These are phyloP conservation scores for Carnegiea gigantea DNA, from an alignment of 179 eudicot species.

Conservation along the genomic window DNA sequence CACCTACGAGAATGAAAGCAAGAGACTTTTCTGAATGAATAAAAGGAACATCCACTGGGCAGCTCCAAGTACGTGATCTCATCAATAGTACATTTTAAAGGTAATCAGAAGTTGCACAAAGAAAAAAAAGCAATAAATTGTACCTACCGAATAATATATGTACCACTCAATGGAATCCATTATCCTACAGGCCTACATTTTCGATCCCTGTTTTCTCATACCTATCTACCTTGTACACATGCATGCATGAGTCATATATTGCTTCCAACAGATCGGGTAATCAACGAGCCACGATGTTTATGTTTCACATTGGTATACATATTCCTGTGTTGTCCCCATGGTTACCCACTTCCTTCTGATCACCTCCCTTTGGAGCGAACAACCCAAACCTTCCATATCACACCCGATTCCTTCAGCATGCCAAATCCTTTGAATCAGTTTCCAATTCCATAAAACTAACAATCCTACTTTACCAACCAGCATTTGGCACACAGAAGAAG, in stretches of 20 bases:
- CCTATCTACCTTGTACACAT: background rate
- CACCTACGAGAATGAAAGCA: conserved; percentile 50
- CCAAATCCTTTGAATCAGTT: background rate
- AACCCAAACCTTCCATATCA: background rate
- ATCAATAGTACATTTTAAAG: background rate
- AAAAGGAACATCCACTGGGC: background rate
- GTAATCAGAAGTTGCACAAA: background rate
- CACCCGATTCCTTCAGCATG: background rate
- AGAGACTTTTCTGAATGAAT: conserved; percentile 1
- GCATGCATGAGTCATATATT: background rate
- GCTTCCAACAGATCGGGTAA: background rate
- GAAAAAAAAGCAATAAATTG: background rate
- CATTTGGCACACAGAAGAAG: background rate
- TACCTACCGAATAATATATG: background rate
- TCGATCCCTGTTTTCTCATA: background rate
- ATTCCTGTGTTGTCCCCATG: background rate
- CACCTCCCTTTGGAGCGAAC: background rate
- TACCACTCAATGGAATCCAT: background rate
- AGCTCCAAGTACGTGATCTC: background rate
- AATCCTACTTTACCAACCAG: background rate
- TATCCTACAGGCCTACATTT: background rate
- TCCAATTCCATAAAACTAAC: background rate
- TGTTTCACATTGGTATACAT: background rate
- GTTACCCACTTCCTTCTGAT: background rate
- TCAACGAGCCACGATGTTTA: background rate